phyloP scores from a whole-genome alignment of 305 asterid genomes.

The Fraxinus ornus region DNA sequence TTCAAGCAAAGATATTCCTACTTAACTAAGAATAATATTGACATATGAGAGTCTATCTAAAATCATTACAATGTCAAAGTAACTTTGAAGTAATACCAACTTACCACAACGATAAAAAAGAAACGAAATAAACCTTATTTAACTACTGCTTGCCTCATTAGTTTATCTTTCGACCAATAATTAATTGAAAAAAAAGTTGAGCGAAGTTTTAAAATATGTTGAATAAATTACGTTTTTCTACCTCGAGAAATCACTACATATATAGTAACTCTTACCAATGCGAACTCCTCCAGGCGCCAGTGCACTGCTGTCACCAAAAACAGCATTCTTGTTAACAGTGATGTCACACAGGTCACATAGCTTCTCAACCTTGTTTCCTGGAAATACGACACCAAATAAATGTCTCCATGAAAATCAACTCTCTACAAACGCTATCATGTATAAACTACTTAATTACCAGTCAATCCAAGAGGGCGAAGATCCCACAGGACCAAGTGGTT shows the following conservation, averaged over 20 bases:
- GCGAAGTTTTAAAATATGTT: background rate
- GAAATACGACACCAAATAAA: slow-evolving; percentile 8
- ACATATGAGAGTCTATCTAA: background rate
- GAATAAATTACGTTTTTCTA: too few species aligned
- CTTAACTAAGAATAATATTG: background rate
- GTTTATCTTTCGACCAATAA: background rate
- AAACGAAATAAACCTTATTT: background rate
- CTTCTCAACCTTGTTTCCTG: slow-evolving; percentile 96
- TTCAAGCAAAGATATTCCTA: background rate
- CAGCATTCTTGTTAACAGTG: slow-evolving; percentile 95
- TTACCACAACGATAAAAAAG: background rate
- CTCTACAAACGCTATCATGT: background rate
- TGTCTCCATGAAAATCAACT: background rate
- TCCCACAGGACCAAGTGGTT: slow-evolving; percentile 97
- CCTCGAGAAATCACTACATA: background rate
- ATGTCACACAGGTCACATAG: slow-evolving; percentile 87
- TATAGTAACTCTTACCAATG: slow-evolving; percentile 55
- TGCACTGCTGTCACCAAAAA: slow-evolving; percentile 96
- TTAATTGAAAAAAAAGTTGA: background rate
- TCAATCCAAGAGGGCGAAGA: slow-evolving; percentile 93
- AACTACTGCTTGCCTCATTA: background rate
- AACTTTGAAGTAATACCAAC: background rate
- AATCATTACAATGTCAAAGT: background rate
- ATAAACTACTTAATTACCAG: slow-evolving; percentile 43
- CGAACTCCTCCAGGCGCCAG: slow-evolving; percentile 98